These are phyloP conservation scores for Pyrrhoderma noxium DNA, from an alignment of 1,284 basidiomycete genomes.

Conservation along the genomic window DNA sequence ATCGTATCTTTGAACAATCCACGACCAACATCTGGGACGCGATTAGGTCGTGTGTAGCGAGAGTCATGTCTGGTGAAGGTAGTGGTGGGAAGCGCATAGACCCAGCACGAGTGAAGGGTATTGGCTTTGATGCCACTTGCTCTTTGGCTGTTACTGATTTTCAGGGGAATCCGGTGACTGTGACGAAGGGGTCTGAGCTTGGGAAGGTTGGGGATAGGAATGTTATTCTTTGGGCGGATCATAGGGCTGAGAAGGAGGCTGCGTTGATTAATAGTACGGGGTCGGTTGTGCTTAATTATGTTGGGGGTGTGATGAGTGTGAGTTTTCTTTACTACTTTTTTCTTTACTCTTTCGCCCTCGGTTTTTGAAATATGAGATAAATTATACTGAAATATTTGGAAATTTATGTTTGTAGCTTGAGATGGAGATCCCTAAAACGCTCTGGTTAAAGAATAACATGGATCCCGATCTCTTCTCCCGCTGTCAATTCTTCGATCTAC, in stretches of 20 bases:
- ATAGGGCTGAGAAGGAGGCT: constrained; percentile 90
- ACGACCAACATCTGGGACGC: constrained; percentile 83
- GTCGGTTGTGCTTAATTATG: constrained; percentile 86
- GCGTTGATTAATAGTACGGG: constrained; percentile 83
- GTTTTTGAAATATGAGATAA: neutral
- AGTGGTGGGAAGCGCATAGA: constrained; percentile 28
- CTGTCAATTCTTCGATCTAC: constrained; percentile 95
- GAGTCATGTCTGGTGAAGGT: constrained; percentile 58
- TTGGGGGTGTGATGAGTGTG: constrained; percentile 95
- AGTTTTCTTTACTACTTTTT: constrained; percentile 23
- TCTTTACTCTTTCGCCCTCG: neutral
- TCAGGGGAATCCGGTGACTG: constrained; percentile 68
- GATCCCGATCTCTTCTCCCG: constrained; percentile 61
- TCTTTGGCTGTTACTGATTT: constrained; percentile 84
- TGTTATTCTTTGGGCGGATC: constrained; percentile 91
- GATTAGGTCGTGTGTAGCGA: constrained; percentile 64
- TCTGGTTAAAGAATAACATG: constrained; percentile 95
- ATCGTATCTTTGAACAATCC: constrained; percentile 93
- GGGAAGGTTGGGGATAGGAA: constrained; percentile 70
- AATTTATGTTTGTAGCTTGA: constrained; percentile 69
- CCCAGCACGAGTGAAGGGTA: constrained; percentile 69
- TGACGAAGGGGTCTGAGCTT: constrained; percentile 64
- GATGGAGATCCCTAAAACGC: constrained; percentile 95
- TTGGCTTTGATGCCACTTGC: constrained; percentile 97
- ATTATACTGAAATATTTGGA: neutral